Conservation (phyloP, 768 basidiomycete genomes). For the Neoboletus brunneissimus region DNA sequence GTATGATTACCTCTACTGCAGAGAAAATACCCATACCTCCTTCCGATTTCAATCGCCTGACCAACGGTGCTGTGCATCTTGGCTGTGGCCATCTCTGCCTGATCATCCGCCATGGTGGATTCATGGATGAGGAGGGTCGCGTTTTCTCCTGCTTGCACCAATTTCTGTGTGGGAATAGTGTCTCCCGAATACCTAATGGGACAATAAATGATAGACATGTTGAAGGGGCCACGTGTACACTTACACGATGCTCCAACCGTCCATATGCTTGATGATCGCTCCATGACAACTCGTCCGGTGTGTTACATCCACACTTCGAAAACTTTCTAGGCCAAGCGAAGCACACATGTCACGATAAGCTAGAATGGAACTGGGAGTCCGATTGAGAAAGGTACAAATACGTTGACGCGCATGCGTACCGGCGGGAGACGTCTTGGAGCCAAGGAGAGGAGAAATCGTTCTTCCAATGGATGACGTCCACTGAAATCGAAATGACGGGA, state of each 20-base stretch:
- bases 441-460: conserved; percentile 34
- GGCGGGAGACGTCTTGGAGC: neutral
- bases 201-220: neutral
- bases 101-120: conserved; percentile 86
- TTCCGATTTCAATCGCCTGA: conserved; percentile 79
- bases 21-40: conserved; percentile 45
- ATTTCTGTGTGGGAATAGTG: conserved; percentile 69
- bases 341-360: conserved; percentile 46
- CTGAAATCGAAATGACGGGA: conserved; percentile 55
- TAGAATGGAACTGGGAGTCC: conserved; percentile 39
- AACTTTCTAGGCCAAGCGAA: conserved; percentile 53
- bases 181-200: conserved; percentile 82
- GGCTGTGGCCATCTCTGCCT: conserved; percentile 61
- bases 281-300: conserved; percentile 79
- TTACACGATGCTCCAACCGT: conserved; percentile 49
- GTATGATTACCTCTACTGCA: neutral
- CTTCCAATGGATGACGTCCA: conserved; percentile 53
- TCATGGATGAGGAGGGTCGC: conserved; percentile 92
- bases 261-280: conserved; percentile 57
- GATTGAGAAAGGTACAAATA: neutral
- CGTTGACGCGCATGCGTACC: conserved; percentile 1
- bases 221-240: conserved; percentile 8
- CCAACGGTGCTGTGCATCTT: conserved; percentile 92
- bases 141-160: conserved; percentile 60
- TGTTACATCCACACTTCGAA: conserved; percentile 67